These are phyloP conservation scores for Bauhinia variegata DNA, from an alignment of 306 rosid genomes.

Conservation along the genomic window DNA sequence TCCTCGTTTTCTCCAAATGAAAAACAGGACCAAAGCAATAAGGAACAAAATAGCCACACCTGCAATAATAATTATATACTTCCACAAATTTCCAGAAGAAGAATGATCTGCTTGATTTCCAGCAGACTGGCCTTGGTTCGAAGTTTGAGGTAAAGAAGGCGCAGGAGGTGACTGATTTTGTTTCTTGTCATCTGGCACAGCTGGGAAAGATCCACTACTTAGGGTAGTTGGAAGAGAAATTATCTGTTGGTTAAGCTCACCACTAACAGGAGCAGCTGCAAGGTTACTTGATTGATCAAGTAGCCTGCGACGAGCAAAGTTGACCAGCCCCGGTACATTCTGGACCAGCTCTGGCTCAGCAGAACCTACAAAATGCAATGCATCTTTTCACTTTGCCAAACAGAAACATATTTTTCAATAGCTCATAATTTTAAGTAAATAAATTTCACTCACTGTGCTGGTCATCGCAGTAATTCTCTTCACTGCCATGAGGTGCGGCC, in stretches of 20 bases:
- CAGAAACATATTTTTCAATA: conserved; percentile 1
- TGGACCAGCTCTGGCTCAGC: conserved; percentile 37
- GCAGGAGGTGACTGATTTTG: conserved; percentile 41
- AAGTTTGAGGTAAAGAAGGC: conserved; percentile 31
- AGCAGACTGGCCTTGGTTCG: conserved; percentile 10
- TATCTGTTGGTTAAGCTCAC: conserved; percentile 39
- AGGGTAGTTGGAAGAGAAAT: conserved; percentile 50
- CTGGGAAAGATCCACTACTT: conserved; percentile 83
- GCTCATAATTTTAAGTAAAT: conserved; percentile 6
- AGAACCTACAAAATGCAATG: conserved; percentile 48
- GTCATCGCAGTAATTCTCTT: conserved; percentile 44
- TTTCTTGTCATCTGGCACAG: conserved; percentile 52
- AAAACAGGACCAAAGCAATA: conserved; percentile 50
- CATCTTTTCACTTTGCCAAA: conserved; percentile 20
- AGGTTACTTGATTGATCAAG: conserved; percentile 73
- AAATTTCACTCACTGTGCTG: conserved; percentile 53
- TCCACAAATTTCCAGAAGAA: conserved; percentile 53
- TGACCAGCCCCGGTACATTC: conserved; percentile 27
- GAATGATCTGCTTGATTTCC: conserved; percentile 25
- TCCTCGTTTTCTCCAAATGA: conserved; percentile 64
- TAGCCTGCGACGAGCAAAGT: conserved; percentile 63
- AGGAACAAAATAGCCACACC: conserved; percentile 49
- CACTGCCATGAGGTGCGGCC: conserved; percentile 36
- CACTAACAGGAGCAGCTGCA: conserved; percentile 60
- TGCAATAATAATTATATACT: conserved; percentile 42